Percentiles rank a stretch among this genome's conserved stretches.
Conservation (phyloP, 345 rosid genomes). For the Triadica sebifera region DNA sequence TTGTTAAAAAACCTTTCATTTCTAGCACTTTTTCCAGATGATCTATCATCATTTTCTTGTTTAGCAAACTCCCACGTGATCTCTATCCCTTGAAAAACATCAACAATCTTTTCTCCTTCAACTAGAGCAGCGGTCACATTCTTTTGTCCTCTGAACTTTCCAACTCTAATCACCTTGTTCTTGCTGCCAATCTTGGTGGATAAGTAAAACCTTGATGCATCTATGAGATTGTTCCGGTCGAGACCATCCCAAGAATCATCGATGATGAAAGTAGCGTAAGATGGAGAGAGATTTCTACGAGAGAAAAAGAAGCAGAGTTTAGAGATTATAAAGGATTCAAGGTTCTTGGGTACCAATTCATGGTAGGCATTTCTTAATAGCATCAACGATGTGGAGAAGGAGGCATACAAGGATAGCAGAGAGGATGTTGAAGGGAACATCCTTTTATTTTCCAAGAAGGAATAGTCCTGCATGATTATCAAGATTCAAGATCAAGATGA, state of each 20-base stretch:
- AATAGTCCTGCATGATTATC: no score
- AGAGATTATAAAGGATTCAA: constrained; percentile 1
- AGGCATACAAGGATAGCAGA: constrained; percentile 2
- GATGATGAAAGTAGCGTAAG: neutral
- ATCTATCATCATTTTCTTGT: neutral
- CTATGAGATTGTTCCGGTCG: neutral
- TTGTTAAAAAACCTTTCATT: neutral
- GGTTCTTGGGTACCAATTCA: neutral
- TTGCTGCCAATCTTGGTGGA: neutral
- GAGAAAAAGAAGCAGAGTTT: neutral
- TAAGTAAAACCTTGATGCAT: constrained; percentile 2
- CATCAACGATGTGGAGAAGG: constrained; percentile 4
- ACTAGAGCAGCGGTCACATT: neutral
- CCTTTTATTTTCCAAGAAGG: no score
- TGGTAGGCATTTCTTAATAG: neutral
- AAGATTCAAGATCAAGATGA: no score
- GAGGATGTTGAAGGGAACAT: neutral
- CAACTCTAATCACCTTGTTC: constrained; percentile 2
- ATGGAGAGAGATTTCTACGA: neutral
- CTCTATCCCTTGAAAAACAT: neutral
- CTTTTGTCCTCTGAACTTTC: constrained; percentile 2
- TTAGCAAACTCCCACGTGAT: neutral
- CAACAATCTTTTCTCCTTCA: neutral
- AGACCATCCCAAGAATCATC: constrained; percentile 14
- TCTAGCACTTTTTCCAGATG: neutral